Base-by-base conservation (phyloP, 1,139 yeast genomes). In the Schizosaccharomyces versatilis region DNA sequence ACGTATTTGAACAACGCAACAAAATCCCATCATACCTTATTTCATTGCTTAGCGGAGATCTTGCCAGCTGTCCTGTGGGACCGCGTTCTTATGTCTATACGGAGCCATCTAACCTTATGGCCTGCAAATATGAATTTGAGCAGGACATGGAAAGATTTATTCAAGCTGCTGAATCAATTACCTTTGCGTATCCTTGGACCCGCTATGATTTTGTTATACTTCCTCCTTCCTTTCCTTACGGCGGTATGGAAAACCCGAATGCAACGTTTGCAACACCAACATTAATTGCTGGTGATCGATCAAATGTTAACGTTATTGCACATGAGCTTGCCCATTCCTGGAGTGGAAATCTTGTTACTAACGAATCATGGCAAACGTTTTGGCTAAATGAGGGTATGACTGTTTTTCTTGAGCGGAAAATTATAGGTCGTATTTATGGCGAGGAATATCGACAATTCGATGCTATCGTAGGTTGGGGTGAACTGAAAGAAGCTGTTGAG, bases 351-450 rank as follows among this genome's bases (percentile, higher is more conserved):
- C 72, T 84, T 62, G 94, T 84, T 58, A 84, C 95, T 59, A 84
- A 84, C 94, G 84, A 82, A 62, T 84, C 90, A 84, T 84, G 95
- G 95, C 90, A 84, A 66, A 95, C 85, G 68, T 84, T 86, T 67
- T 86, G 95, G 94, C 73, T 86, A 60, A 86, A 86, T 65, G 96
- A 86, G 70, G 96, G 96, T 47, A 85, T 95, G 95, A 84, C 95
- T 14, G 95, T 86, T 36, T 86, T 85, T 65, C 68, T 86, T 44
- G 95, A 86, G 67, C 77, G 96, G 66, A 73, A 95, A 62, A 86
- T 86, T 59, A 71, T 79, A 49, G 95, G 84, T 39, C 77, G 75
- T 6, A 68, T 84, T 40, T 84, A 84, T 63, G 95, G 94, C 47
- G 90, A 82, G 62, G 68, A 77, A 24, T 73, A 77, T 55, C 77